A percentile compares a stretch with the other conserved stretches of the same genome.
Conservation (phyloP, 1,284 basidiomycete genomes). For the Microbotryum intermedium region DNA sequence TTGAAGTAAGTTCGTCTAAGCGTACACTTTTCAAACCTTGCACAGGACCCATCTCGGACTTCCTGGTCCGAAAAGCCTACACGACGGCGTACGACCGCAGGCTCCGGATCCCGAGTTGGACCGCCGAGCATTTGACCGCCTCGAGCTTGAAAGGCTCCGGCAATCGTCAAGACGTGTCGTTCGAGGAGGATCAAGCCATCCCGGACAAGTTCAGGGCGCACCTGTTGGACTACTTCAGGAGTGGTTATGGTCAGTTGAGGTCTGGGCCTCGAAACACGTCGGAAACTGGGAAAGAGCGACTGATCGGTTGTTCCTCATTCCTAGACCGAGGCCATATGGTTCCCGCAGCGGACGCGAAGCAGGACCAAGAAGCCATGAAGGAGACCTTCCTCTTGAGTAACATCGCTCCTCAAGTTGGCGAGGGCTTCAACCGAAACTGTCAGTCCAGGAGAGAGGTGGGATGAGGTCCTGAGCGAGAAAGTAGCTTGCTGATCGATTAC, state of each 20-base stretch:
- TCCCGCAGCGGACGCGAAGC: slow-evolving; percentile 86
- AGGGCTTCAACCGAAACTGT: slow-evolving; percentile 96
- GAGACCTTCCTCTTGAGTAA: slow-evolving; percentile 94
- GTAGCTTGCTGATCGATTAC: not conserved
- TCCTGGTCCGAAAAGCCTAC: slow-evolving; percentile 30
- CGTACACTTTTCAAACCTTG: not conserved
- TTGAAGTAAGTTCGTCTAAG: too few relatives aligned
- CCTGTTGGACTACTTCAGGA: slow-evolving; percentile 77
- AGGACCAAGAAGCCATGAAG: slow-evolving; percentile 73
- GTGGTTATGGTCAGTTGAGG: slow-evolving; percentile 59
- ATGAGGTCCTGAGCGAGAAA: too few relatives aligned
- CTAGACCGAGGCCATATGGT: slow-evolving; percentile 82
- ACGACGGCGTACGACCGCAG: slow-evolving; percentile 71
- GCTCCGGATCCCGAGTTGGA: slow-evolving; percentile 83
- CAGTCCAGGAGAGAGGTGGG: slow-evolving; percentile 33
- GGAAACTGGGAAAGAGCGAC: not conserved
- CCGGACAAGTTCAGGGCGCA: slow-evolving; percentile 75
- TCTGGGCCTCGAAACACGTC: not conserved
- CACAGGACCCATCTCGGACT: slow-evolving; percentile 32
- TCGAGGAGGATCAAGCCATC: slow-evolving; percentile 72
- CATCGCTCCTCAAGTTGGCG: slow-evolving; percentile 96
- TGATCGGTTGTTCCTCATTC: not conserved
- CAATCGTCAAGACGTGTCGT: slow-evolving; percentile 60
- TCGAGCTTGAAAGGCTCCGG: slow-evolving; percentile 60
- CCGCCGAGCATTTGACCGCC: slow-evolving; percentile 52